phyloP scores from a whole-genome alignment of 1,284 basidiomycete species.

The Mycena sp. region DNA sequence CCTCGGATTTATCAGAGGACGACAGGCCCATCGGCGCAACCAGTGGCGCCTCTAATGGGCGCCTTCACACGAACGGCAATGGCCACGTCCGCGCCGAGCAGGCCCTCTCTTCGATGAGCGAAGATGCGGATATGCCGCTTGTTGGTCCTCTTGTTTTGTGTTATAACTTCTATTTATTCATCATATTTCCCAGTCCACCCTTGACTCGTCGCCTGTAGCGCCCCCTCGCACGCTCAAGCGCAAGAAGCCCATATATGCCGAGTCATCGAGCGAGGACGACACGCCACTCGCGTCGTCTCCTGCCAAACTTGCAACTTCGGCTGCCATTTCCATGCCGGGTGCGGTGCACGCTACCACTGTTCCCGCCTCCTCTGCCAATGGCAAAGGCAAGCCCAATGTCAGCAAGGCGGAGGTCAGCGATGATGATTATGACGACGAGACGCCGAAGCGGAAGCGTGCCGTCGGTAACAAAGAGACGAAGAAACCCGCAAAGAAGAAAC shows the following conservation, averaged over 20 bases:
- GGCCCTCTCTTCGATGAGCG: conserved; percentile 59
- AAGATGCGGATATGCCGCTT: conserved; percentile 75
- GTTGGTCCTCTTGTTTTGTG: conserved; percentile 61
- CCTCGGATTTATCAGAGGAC: conserved; percentile 51
- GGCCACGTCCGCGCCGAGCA: conserved; percentile 44
- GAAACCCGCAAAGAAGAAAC: conserved; percentile 71
- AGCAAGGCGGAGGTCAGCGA: conserved; percentile 42
- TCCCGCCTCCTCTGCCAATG: conserved; percentile 42
- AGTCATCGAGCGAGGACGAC: conserved; percentile 74
- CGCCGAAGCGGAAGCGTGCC: conserved; percentile 48
- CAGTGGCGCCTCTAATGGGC: conserved; percentile 48
- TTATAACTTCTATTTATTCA: too few relatives aligned
- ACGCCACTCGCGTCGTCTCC: conserved; percentile 77
- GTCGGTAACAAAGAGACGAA: conserved; percentile 46
- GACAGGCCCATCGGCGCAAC: conserved; percentile 68
- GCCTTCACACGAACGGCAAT: conserved; percentile 42
- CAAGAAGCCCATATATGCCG: conserved; percentile 60
- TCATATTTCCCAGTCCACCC: conserved; percentile 59
- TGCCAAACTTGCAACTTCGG: conserved; percentile 56
- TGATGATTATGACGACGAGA: conserved; percentile 43
- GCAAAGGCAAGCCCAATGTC: conserved; percentile 50
- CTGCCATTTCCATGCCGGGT: conserved; percentile 54
- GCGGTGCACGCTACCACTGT: conserved; percentile 50
- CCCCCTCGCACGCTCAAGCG: conserved; percentile 62
- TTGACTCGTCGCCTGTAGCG: conserved; percentile 59